Evolutionary conservation across 371 early-diverging fungal species (phyloP), one percentile per base, ranked within the genome.

Genomic region (Umbelopsis sp.): DNA sequence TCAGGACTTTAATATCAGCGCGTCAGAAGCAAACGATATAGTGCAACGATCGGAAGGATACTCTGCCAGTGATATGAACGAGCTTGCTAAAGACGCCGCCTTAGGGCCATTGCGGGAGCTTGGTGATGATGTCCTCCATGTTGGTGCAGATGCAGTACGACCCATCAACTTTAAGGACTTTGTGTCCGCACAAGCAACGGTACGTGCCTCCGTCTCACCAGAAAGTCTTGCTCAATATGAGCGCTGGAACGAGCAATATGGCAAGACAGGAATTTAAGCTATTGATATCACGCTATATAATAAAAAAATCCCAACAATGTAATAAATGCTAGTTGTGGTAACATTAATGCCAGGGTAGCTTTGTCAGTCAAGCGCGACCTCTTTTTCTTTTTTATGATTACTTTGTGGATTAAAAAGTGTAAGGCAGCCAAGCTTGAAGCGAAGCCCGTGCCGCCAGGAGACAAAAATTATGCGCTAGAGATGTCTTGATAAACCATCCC

Each of bases 51-150:
- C 90, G 0, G 89, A 89, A 57, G 92, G 93, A 18, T 94, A 94
- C 67, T 93, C 93, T 5, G 91, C 89, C 3, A 90, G 90, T 63
- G 94, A 94, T 73, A 82, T 94, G 14, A 88, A 90, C 14, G 91
- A 91, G 0, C 72, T 89, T 4, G 88, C 86, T 72, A 78, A 69
- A 63, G 94, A 94, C 70, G 92, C 93, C 3, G 86, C 90, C 0
- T 69, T 93, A 52, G 91, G 90, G 2, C 90, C 90, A 3, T 70
- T 90, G n/a, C 78, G 94, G 32, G 85, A 85, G 50, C 81, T 94
- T 14, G 89, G 86, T 4, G 85, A 88, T 52, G 71, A 70, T 12
- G 68, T 88, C 11, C 65, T 89, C 57, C 78, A 81, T 14, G 78
- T 86, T 0, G 77, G 82, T 0, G 77, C 72, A 14, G 88, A 88